A percentile compares a stretch with the other conserved stretches of the same genome.
Conservation (phyloP, 139 green algal genomes). For the Spirogloea muscicola region DNA sequence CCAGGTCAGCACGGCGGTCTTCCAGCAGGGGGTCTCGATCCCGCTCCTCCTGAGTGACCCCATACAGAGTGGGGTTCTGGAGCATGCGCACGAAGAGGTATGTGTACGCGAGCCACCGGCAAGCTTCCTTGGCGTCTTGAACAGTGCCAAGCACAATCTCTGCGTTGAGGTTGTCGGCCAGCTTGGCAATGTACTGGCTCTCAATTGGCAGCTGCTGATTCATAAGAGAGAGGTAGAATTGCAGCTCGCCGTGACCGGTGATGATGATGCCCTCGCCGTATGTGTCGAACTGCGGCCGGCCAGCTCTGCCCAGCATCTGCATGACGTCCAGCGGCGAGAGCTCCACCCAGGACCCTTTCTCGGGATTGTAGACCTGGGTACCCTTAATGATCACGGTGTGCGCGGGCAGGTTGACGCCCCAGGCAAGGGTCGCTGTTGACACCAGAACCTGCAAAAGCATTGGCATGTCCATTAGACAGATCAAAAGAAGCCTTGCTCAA, state of each 20-base stretch:
- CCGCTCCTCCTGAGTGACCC: constrained; percentile 69
- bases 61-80: constrained; percentile 84
- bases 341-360: constrained; percentile 86
- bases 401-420: constrained; percentile 97
- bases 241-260: constrained; percentile 83
- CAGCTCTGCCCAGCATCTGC: constrained; percentile 98
- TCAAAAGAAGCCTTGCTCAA: too few species aligned
- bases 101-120: constrained; percentile 57
- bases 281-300: constrained; percentile 91
- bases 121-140: constrained; percentile 33
- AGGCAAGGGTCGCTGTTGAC: constrained; percentile 95
- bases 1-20: constrained; percentile 82
- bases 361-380: constrained; percentile 94
- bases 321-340: constrained; percentile 93
- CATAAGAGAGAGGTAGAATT: constrained; percentile 97
- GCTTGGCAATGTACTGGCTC: constrained; percentile 79
- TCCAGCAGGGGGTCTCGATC: constrained; percentile 78
- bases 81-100: constrained; percentile 98
- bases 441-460: constrained; percentile 73
- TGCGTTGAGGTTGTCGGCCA: constrained; percentile 93
- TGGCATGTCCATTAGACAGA: too few species aligned
- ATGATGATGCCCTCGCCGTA: constrained; percentile 98
- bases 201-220: constrained; percentile 98
- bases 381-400: constrained; percentile 99
- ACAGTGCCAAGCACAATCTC: constrained; percentile 89